Base-by-base conservation (phyloP, 148 eudicot species). In the Rhododendron ovatum region DNA sequence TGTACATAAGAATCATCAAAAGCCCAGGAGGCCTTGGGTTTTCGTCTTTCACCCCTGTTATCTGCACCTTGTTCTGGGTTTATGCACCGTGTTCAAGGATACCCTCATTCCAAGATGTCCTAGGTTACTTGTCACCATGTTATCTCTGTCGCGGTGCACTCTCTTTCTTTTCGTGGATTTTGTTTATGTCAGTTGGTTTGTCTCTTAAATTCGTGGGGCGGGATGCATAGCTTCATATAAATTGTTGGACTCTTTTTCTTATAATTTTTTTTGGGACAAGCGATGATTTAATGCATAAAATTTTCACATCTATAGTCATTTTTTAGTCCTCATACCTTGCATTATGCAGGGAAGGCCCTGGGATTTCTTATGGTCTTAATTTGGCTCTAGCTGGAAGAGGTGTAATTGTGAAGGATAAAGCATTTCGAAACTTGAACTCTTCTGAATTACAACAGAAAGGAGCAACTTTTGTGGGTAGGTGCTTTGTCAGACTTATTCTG, bases 331-430 rank as follows among this genome's bases (percentile, higher is more conserved):
- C 57, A 47, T 82, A 6, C 24, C 33, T n/a, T 53, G 20, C 33
- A 14, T 74, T 41, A 84, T 87, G 47, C 48, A 82, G 85, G 78
- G 84, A 84, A 43, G 81, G 43, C 45, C 89, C 89, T 61, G 78
- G 48, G 47, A 74, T 82, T 41, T 88, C 81, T 74, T 9, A 48
- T 75, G 89, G 89, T 6, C 85, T 88, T 81, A 73, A 85, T 76
- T 75, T 73, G 82, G 89, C 87, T 63, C 53, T 88, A 39, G 87
- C 89, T 73, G 87, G 89, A 82, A 88, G 74, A 85, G 89, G 89
- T 77, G 83, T 88, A 45, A 85, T 88, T 55, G 89, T 88, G 67
- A 82, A 81, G 82, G 89, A 88, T 33, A 88, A 63, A 81, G 87
- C 22, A 30, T 88, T 82, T 81, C 82, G 11, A n/a, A 88, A 88